Conservation (phyloP, 2,329 filamentous ascomycete genomes). For the Capronia americana region DNA sequence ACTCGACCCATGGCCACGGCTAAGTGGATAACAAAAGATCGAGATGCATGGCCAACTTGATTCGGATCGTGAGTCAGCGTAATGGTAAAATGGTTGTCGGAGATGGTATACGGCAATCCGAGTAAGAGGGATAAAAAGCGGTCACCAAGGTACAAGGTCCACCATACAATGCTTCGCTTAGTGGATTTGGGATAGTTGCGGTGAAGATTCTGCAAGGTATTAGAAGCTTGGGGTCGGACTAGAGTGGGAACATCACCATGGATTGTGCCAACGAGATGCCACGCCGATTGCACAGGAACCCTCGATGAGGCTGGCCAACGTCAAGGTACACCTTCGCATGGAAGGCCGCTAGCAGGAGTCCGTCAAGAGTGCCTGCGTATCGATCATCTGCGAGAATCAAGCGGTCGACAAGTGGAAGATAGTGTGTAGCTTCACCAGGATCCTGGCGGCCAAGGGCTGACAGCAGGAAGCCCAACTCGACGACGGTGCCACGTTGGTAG, state of each 20-base stretch:
- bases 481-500: background rate
- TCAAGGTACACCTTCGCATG: constrained; percentile 24
- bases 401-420: constrained; percentile 21
- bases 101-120: constrained; percentile 22
- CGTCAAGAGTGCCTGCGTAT: constrained; percentile 11
- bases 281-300: constrained; percentile 23
- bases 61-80: constrained; percentile 3
- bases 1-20: constrained; percentile 17
- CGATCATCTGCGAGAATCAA: constrained; percentile 18
- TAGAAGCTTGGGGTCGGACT: background rate
- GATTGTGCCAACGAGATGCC: constrained; percentile 16
- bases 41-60: constrained; percentile 15
- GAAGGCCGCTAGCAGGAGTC: constrained; percentile 18
- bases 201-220: constrained; percentile 22
- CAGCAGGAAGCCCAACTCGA: constrained; percentile 22
- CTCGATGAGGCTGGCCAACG: constrained; percentile 22
- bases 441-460: constrained; percentile 21
- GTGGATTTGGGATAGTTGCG: constrained; percentile 14
- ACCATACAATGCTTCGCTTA: constrained; percentile 20
- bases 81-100: constrained; percentile 19
- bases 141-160: constrained; percentile 24
- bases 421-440: constrained; percentile 4
- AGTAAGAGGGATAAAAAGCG: constrained; percentile 23
- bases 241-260: constrained; percentile 16
- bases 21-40: constrained; percentile 21